These are phyloP conservation scores for Pugionium cornutum DNA, from an alignment of 345 rosid species.

Conservation along the genomic window DNA sequence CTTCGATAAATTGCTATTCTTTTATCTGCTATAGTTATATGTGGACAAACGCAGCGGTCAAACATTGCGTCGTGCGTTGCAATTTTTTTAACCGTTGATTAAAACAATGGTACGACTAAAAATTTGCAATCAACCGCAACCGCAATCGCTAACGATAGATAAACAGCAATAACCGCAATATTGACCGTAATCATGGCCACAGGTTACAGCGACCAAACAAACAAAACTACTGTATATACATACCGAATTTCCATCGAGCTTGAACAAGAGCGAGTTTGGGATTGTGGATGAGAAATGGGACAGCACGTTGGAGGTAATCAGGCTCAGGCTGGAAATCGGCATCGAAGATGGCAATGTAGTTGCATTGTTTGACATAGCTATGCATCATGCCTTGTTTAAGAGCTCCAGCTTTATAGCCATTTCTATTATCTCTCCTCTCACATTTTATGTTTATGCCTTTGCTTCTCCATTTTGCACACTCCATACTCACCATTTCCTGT, in stretches of 20 bases:
- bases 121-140: too few relatives aligned
- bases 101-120: too few relatives aligned
- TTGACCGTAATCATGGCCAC: too few relatives aligned
- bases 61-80: too few relatives aligned
- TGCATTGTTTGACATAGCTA: conserved; percentile 54
- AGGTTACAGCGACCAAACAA: too few relatives aligned
- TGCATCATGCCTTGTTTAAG: conserved; percentile 64
- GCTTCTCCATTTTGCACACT: conserved; percentile 42
- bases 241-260: conserved; percentile 61
- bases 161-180: too few relatives aligned
- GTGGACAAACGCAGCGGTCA: too few relatives aligned
- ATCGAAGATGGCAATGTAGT: conserved; percentile 52
- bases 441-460: conserved; percentile 46
- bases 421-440: conserved; percentile 49
- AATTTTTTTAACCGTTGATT: too few relatives aligned
- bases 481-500: conserved; percentile 41
- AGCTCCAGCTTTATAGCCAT: conserved; percentile 59
- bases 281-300: conserved; percentile 51
- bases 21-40: too few relatives aligned
- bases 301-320: conserved; percentile 46
- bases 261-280: conserved; percentile 54
- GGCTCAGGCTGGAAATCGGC: conserved; percentile 65
- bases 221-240: conserved; percentile 6
- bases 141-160: too few relatives aligned
- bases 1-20: too few relatives aligned